phyloP scores from a whole-genome alignment of 805 yeast genomes.

The Starmerella gropengiesseri region DNA sequence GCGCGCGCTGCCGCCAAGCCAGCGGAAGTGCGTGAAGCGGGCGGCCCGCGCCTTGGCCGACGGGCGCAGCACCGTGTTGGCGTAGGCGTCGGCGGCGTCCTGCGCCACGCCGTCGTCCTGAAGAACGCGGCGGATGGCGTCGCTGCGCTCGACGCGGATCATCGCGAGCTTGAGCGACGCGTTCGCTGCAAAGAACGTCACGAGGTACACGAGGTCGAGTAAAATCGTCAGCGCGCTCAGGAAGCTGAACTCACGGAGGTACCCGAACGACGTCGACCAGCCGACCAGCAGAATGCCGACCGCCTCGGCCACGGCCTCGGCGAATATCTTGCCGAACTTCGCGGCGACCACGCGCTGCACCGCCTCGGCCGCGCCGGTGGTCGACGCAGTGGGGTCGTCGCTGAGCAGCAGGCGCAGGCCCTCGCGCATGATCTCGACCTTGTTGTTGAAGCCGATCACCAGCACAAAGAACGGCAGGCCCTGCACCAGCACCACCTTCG shows the following conservation, averaged over 20 bases:
- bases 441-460: conserved; percentile 82
- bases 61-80: conserved; percentile 22
- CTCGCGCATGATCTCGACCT: conserved; percentile 51
- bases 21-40: conserved; percentile 13
- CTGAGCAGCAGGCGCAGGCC: conserved; percentile 25
- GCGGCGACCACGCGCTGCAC: conserved; percentile 36
- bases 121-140: conserved; percentile 62
- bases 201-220: conserved; percentile 60
- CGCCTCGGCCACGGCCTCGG: conserved; percentile 67
- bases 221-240: conserved; percentile 58
- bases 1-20: conserved; percentile 19
- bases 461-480: conserved; percentile 91
- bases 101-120: conserved; percentile 93
- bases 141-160: conserved; percentile 69
- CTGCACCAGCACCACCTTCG: conserved; percentile 68
- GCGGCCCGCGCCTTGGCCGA: conserved; percentile 18
- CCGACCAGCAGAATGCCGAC: conserved; percentile 48
- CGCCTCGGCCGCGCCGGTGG: conserved; percentile 34
- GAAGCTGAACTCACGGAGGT: conserved; percentile 70
- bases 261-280: conserved; percentile 49
- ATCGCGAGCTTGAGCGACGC: conserved; percentile 83
- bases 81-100: conserved; percentile 41
- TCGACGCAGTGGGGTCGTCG: conserved; percentile 17
- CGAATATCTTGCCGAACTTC: conserved; percentile 37
- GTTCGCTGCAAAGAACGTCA: conserved; percentile 74